Base-by-base conservation (phyloP, 495 filamentous ascomycete genomes). In the Apodospora peruviana region DNA sequence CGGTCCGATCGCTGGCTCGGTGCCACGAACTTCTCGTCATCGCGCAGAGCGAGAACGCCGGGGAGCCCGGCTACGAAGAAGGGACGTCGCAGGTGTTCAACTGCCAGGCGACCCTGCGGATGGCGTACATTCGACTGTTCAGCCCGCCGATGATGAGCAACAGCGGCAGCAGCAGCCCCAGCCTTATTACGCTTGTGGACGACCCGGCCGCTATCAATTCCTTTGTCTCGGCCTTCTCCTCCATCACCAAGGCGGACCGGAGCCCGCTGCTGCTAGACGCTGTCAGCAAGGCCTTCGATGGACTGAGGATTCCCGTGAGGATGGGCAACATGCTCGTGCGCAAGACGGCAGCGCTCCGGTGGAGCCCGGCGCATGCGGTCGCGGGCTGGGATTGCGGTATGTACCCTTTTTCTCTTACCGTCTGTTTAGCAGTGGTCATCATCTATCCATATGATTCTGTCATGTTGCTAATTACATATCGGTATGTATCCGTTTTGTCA, bases 321-420 rank as follows among this genome's bases (percentile, higher is more conserved):
- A 40, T 40, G 39, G 39, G 39, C 5, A 17, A 40, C 19, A 40
- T 40, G 39, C 39, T 40, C 5, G 39, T 40, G 9, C 39, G 39
- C 1, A 40, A 40, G 39, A 40, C 39, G 18, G 39, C 39, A 21
- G 39, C 39, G 2, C 7, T 40, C 5, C 39, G 39, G 17, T 40
- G 39, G 39, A 40, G 39, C 7, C 39, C 39, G 1, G 39, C 39
- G 20, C 39, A 40, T 22, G 39, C 39, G 16, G 23, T 40, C 11
- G 39, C 39, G 16, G 39, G 39, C 16, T 40, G 39, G 39, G 39
- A 40, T 40, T 40, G 39, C 17, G 39, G 39, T 40, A 40, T 40
- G 39, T 40, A 9, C 16, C 1, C 10, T 9, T 9, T 2, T 18
- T 20, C 16, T 2, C 16, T 22, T 40, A 9, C 2, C 23, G 39